Percentiles rank a stretch among this genome's conserved stretches.
Evolutionary conservation across 1,284 basidiomycete genomes (phyloP).

Genomic region (Trichosporon sp.): DNA sequence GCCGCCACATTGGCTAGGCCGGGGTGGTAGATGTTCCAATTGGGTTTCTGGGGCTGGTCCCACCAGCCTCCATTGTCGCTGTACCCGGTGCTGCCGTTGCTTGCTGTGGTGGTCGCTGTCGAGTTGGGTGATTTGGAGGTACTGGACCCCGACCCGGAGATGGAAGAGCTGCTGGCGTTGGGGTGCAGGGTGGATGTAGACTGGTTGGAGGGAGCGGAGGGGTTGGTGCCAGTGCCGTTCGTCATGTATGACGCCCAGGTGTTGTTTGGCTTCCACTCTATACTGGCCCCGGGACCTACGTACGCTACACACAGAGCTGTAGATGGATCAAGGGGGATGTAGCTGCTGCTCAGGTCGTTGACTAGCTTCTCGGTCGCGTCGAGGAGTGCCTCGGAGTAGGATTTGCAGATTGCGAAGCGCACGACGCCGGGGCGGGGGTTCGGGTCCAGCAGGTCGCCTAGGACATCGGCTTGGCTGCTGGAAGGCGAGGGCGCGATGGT

Average conservation of each 20-base stretch:
- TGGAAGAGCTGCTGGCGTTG: not conserved
- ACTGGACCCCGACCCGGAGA: not conserved
- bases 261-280: not conserved
- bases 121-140: not conserved
- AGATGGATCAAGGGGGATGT: not conserved
- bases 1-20: not conserved
- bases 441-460: not conserved
- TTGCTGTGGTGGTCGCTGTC: not conserved
- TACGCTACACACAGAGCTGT: not conserved
- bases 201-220: too few relatives aligned
- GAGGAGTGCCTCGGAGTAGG: not conserved
- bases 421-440: not conserved
- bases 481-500: not conserved
- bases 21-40: not conserved
- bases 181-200: too few relatives aligned
- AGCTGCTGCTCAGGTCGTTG: not conserved
- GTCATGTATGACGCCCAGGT: not conserved
- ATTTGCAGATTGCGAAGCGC: not conserved
- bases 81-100: not conserved
- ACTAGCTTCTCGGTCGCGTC: not conserved
- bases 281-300: not conserved
- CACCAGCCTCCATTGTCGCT: too few relatives aligned
- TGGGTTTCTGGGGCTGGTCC: too few relatives aligned
- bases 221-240: not conserved
- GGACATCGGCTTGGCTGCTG: not conserved